Conservation (phyloP, 1,284 basidiomycete species). For the Agroathelia rolfsii region DNA sequence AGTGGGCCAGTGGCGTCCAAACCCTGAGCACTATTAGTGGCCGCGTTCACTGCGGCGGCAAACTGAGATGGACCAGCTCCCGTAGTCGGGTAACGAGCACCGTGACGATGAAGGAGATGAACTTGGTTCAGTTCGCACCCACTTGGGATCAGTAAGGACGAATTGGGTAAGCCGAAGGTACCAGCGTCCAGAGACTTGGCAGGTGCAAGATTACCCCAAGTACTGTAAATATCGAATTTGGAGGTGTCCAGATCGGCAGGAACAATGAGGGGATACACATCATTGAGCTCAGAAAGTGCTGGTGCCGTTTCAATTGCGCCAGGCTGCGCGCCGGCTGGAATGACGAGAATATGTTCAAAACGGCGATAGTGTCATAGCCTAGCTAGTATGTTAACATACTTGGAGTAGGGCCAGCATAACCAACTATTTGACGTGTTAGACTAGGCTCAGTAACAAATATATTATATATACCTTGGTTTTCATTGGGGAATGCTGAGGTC, state of each 20-base stretch:
- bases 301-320: conserved; percentile 36
- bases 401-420: conserved; percentile 34
- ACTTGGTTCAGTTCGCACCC: conserved; percentile 41
- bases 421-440: no score
- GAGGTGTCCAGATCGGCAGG: conserved; percentile 25
- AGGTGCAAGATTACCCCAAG: conserved; percentile 50
- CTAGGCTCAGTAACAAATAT: no score
- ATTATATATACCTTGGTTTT: no score
- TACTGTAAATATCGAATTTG: conserved; percentile 32
- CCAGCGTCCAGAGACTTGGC: conserved; percentile 44
- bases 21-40: conserved; percentile 23
- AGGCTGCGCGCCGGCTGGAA: conserved; percentile 37
- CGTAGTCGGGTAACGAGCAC: conserved; percentile 68
- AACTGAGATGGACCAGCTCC: conserved; percentile 29
- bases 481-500: conserved; percentile 29
- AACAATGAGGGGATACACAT: conserved; percentile 26
- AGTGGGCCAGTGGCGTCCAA: conserved; percentile 36
- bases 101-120: conserved; percentile 73
- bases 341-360: background rate
- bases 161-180: conserved; percentile 42
- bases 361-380: no score
- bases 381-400: conserved; percentile 19
- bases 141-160: conserved; percentile 38
- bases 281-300: conserved; percentile 25
- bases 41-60: conserved; percentile 30